A percentile compares a stretch with the other conserved stretches of the same genome.
These are phyloP conservation scores for Fusarium penzigii DNA, from an alignment of 2,329 filamentous ascomycete species.

Conservation along the genomic window DNA sequence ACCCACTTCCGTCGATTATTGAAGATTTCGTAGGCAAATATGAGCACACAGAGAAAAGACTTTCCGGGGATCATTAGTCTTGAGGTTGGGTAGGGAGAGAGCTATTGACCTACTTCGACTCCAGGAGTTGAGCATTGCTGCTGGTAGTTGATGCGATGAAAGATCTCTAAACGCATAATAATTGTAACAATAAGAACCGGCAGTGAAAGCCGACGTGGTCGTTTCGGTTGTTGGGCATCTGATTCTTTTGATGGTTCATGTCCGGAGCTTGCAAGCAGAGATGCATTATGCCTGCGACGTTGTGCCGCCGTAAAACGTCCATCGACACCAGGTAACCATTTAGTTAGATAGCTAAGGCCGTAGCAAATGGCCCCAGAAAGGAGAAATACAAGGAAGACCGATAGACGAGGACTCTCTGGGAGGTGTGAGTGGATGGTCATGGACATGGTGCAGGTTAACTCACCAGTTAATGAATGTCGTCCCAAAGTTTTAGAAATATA, in stretches of 20 bases:
- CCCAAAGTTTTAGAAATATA: conserved; percentile 50
- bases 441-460: conserved; percentile 7
- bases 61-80: conserved; percentile 25
- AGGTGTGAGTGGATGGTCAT: not conserved
- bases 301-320: conserved; percentile 44
- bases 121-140: conserved; percentile 54
- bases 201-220: conserved; percentile 49
- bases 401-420: conserved; percentile 51
- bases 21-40: conserved; percentile 48
- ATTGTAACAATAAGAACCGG: conserved; percentile 46
- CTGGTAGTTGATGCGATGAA: conserved; percentile 46
- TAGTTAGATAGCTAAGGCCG: conserved; percentile 42
- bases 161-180: conserved; percentile 49
- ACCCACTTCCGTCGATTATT: conserved; percentile 36
- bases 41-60: conserved; percentile 49
- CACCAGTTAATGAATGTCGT: conserved; percentile 51
- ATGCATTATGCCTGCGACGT: conserved; percentile 15
- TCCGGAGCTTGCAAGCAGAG: conserved; percentile 22
- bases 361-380: conserved; percentile 46
- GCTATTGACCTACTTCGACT: conserved; percentile 42
- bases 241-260: conserved; percentile 35
- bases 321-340: conserved; percentile 48
- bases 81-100: not conserved
- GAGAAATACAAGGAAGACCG: conserved; percentile 48
- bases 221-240: conserved; percentile 40